A percentile compares a stretch with the other conserved stretches of the same genome.
These are phyloP conservation scores for Amphicarpaea edgeworthii DNA, from an alignment of 306 rosid genomes.

Conservation along the genomic window DNA sequence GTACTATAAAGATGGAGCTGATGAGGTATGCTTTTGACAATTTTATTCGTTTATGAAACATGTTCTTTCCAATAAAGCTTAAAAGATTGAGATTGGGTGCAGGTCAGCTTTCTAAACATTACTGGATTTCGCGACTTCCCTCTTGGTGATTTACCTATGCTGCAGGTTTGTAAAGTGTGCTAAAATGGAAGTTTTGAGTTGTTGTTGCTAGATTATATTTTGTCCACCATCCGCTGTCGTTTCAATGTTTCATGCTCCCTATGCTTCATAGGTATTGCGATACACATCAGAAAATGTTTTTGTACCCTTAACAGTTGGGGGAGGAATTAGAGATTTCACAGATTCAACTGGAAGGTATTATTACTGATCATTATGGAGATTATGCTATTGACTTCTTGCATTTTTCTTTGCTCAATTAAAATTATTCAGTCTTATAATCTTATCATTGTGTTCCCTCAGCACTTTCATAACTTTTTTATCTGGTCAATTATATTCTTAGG, in stretches of 20 bases:
- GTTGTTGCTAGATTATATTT: neutral
- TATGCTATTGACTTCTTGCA: conserved; percentile 12
- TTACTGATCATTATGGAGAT: conserved; percentile 32
- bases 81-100: conserved; percentile 35
- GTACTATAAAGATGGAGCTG: conserved; percentile 94
- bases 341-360: conserved; percentile 90
- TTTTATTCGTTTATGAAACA: conserved; percentile 28
- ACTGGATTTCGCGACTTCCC: conserved; percentile 99
- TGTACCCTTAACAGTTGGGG: conserved; percentile 98
- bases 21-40: conserved; percentile 72
- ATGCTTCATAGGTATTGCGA: conserved; percentile 75
- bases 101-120: conserved; percentile 92
- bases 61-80: conserved; percentile 39
- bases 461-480: neutral
- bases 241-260: conserved; percentile 4
- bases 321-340: conserved; percentile 95
- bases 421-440: conserved; percentile 4
- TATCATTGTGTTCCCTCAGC: neutral
- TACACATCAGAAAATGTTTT: conserved; percentile 92
- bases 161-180: conserved; percentile 70
- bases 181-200: neutral
- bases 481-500: conserved; percentile 54
- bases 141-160: conserved; percentile 96
- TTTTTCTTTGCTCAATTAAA: neutral
- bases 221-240: neutral